phyloP scores from a whole-genome alignment of 805 yeast species.

The Ogataea nitratoaversa region DNA sequence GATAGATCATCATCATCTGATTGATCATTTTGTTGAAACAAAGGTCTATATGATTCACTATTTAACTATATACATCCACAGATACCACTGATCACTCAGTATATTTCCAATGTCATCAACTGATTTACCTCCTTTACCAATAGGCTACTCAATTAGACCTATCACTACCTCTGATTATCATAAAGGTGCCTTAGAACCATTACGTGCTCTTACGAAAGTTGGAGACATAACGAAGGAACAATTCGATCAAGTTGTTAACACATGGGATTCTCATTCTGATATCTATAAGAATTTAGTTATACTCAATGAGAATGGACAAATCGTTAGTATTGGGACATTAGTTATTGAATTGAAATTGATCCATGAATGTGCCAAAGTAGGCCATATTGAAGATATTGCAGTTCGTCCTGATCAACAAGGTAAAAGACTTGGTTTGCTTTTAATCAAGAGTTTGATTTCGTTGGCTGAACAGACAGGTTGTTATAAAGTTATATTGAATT shows the following conservation, averaged over 20 bases:
- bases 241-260: slow-evolving; percentile 48
- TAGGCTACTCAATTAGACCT: slow-evolving; percentile 65
- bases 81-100: too few relatives aligned
- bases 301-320: slow-evolving; percentile 41
- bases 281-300: slow-evolving; percentile 72
- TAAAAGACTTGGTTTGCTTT: slow-evolving; percentile 63
- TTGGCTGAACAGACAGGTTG: slow-evolving; percentile 63
- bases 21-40: too few relatives aligned
- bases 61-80: too few relatives aligned
- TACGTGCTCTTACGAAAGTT: slow-evolving; percentile 73
- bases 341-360: slow-evolving; percentile 78
- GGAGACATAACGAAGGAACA: slow-evolving; percentile 57
- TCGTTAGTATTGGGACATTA: slow-evolving; percentile 83
- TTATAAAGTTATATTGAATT: slow-evolving; percentile 86
- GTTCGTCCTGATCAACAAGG: slow-evolving; percentile 78
- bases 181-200: slow-evolving; percentile 58
- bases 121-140: slow-evolving; percentile 38
- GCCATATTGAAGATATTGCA: slow-evolving; percentile 94
- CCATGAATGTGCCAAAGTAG: slow-evolving; percentile 80
- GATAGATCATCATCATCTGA: too few relatives aligned
- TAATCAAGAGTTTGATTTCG: slow-evolving; percentile 59
- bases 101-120: neutral
- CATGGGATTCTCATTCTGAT: slow-evolving; percentile 52
- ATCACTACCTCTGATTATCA: slow-evolving; percentile 51
- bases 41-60: too few relatives aligned